phyloP scores from a whole-genome alignment of 768 basidiomycete species.

The Exidia glandulosa region DNA sequence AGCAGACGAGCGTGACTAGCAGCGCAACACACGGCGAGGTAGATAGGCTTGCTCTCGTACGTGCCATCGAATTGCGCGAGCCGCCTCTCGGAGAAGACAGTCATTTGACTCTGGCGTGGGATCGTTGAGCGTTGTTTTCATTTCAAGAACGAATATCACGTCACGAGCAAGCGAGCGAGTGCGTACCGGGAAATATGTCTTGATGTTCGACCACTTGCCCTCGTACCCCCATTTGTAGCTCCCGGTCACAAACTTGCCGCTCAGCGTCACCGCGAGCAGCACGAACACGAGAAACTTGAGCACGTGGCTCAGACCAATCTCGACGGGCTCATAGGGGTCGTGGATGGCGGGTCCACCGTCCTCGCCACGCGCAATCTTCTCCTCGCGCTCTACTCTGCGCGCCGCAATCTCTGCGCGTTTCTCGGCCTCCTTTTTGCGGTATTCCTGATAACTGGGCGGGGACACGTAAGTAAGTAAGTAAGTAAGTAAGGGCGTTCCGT shows the following conservation, averaged over 20 bases:
- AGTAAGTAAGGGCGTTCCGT: not conserved
- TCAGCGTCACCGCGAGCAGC: conserved; percentile 41
- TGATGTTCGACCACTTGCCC: conserved; percentile 47
- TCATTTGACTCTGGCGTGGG: conserved; percentile 38
- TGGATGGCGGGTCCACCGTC: conserved; percentile 58
- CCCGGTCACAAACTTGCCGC: conserved; percentile 80
- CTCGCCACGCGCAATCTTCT: conserved; percentile 64
- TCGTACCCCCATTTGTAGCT: conserved; percentile 79
- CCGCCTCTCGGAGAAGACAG: conserved; percentile 63
- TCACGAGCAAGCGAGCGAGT: not conserved
- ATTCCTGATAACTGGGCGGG: conserved; percentile 48
- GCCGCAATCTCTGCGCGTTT: conserved; percentile 54
- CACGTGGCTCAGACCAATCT: conserved; percentile 53
- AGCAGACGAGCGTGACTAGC: conserved; percentile 2
- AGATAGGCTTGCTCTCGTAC: conserved; percentile 56
- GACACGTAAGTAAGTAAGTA: not conserved
- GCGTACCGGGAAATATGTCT: conserved; percentile 55
- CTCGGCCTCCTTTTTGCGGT: conserved; percentile 48
- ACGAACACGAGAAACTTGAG: conserved; percentile 58
- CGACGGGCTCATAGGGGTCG: conserved; percentile 60
- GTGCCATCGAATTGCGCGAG: conserved; percentile 64
- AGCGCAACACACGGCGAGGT: conserved; percentile 58
- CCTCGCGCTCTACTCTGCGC: conserved; percentile 60
- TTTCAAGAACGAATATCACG: not conserved
- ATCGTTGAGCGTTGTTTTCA: not conserved